Evolutionary conservation across 768 basidiomycete genomes (phyloP).

Genomic region (Termitomyces sp.): DNA sequence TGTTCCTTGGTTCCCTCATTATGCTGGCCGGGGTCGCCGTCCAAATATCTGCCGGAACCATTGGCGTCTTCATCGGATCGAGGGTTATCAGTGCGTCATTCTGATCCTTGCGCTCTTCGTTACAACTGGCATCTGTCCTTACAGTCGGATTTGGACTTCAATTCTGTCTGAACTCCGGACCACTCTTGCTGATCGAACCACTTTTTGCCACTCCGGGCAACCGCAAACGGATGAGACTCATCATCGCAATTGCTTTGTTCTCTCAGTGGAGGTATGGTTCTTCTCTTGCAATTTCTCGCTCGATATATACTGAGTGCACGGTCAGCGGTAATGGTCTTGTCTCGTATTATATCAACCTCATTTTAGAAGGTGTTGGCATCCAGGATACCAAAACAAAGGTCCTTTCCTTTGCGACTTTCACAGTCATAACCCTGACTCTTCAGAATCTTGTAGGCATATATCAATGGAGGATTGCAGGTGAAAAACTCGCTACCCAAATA

Average conservation of each 20-base stretch:
- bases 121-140: constrained; percentile 1
- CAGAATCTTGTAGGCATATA: constrained; percentile 26
- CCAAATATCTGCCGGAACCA: constrained; percentile 41
- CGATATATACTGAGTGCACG: background rate
- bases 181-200: constrained; percentile 56
- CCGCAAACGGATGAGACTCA: constrained; percentile 58
- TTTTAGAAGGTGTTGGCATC: constrained; percentile 62
- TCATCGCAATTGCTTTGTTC: constrained; percentile 62
- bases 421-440: background rate
- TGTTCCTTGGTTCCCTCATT: constrained; percentile 56
- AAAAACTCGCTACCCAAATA: background rate
- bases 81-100: constrained; percentile 43
- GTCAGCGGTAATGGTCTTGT: constrained; percentile 62
- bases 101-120: background rate
- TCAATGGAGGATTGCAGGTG: constrained; percentile 61
- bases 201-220: constrained; percentile 64
- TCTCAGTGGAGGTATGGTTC: constrained; percentile 63
- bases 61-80: constrained; percentile 51
- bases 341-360: constrained; percentile 68
- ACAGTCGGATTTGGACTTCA: constrained; percentile 62
- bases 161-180: constrained; percentile 58
- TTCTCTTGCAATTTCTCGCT: background rate
- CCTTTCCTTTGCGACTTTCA: background rate
- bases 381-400: constrained; percentile 40
- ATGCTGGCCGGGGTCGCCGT: constrained; percentile 61